A percentile compares a stretch with the other conserved stretches of the same genome.
These are phyloP conservation scores for Gloeostereum incarnatum DNA, from an alignment of 768 basidiomycete genomes.

Conservation along the genomic window DNA sequence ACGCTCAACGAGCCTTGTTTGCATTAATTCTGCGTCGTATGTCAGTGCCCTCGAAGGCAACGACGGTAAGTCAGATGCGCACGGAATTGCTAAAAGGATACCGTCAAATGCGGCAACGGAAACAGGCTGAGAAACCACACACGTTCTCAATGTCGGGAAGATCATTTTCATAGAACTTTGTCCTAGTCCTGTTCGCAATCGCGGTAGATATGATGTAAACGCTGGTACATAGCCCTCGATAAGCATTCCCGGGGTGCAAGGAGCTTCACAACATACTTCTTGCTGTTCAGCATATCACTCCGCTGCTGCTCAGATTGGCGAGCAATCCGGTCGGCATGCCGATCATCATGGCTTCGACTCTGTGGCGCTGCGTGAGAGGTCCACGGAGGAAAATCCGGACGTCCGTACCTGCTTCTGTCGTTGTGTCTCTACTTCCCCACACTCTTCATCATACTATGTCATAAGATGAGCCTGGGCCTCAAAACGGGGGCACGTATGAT, in stretches of 20 bases:
- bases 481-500: background rate
- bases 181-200: constrained; percentile 60
- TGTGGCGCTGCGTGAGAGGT: constrained; percentile 16
- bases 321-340: constrained; percentile 63
- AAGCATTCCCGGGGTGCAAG: constrained; percentile 1
- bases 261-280: constrained; percentile 51
- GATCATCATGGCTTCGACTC: constrained; percentile 64
- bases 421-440: constrained; percentile 58
- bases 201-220: constrained; percentile 63
- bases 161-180: constrained; percentile 62
- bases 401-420: constrained; percentile 71
- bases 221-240: constrained; percentile 22
- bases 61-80: constrained; percentile 19
- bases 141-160: constrained; percentile 68
- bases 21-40: constrained; percentile 48
- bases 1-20: constrained; percentile 49
- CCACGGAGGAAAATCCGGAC: background rate
- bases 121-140: constrained; percentile 18
- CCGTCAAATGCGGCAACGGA: constrained; percentile 6
- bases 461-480: constrained; percentile 7
- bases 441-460: constrained; percentile 70
- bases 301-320: constrained; percentile 72
- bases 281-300: constrained; percentile 70
- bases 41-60: constrained; percentile 4
- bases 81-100: constrained; percentile 57